phyloP scores from a whole-genome alignment of 495 filamentous ascomycete species.

The Daldinia loculata region DNA sequence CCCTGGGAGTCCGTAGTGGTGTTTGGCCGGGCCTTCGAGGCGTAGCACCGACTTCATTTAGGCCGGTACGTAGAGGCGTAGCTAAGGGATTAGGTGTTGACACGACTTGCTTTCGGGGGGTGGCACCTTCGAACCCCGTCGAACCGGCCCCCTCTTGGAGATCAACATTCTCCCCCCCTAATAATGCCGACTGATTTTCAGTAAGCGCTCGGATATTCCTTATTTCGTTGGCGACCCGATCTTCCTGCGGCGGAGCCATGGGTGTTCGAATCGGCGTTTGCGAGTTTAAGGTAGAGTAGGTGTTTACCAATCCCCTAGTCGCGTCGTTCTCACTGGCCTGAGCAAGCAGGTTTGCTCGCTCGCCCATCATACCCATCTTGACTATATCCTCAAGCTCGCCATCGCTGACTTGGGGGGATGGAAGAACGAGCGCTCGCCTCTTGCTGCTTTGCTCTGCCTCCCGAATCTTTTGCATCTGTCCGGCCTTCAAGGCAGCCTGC shows the following conservation, averaged over 20 bases:
- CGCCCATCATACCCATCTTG: slow-evolving; percentile 96
- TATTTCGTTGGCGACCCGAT: slow-evolving; percentile 95
- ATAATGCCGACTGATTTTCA: slow-evolving; percentile 92
- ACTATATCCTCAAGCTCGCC: slow-evolving; percentile 96
- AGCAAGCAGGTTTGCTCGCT: slow-evolving; percentile 80
- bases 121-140: slow-evolving; percentile 87
- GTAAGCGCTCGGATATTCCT: slow-evolving; percentile 91
- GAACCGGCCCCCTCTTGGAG: slow-evolving; percentile 81
- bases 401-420: slow-evolving; percentile 90
- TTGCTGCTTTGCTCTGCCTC: slow-evolving; percentile 98
- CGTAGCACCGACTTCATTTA: slow-evolving; percentile 74
- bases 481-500: slow-evolving; percentile 91
- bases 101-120: slow-evolving; percentile 80
- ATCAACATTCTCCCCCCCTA: slow-evolving; percentile 93
- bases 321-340: slow-evolving; percentile 83
- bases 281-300: slow-evolving; percentile 81
- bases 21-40: slow-evolving; percentile 80
- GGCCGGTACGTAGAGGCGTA: slow-evolving; percentile 81
- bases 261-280: slow-evolving; percentile 92
- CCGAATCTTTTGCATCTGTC: slow-evolving; percentile 92
- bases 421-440: slow-evolving; percentile 78
- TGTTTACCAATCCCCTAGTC: slow-evolving; percentile 84
- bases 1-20: slow-evolving; percentile 88
- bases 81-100: slow-evolving; percentile 95
- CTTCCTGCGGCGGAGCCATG: slow-evolving; percentile 87